Percentiles rank a stretch among this genome's conserved stretches.
Conservation (phyloP, 2,329 filamentous ascomycete species). For the Setomelanomma holmii region DNA sequence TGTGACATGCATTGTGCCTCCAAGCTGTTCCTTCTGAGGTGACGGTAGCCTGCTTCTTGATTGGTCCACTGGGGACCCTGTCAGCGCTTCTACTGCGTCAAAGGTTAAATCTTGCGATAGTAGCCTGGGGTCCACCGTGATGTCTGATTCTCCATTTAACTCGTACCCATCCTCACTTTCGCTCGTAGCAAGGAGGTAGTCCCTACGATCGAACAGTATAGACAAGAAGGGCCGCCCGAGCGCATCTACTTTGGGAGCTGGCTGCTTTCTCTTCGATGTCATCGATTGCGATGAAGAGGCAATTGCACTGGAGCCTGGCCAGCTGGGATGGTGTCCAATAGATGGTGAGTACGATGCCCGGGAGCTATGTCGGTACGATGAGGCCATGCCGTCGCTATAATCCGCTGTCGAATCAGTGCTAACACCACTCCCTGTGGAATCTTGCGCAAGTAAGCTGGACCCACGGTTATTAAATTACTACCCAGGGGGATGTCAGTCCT, state of each 20-base stretch:
- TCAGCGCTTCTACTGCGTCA: conserved; percentile 1
- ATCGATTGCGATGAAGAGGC: conserved; percentile 8
- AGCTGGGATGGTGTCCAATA: conserved; percentile 10
- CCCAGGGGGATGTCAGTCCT: conserved; percentile 2
- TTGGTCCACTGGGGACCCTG: conserved; percentile 14
- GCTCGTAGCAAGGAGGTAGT: conserved; percentile 21
- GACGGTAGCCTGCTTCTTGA: conserved; percentile 12
- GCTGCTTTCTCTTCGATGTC: conserved; percentile 15
- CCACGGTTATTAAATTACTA: conserved; percentile 17
- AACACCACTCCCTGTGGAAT: conserved; percentile 19
- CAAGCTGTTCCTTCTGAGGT: conserved; percentile 5
- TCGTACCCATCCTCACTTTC: conserved; percentile 21
- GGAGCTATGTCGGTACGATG: conserved; percentile 13
- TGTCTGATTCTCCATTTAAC: conserved; percentile 5
- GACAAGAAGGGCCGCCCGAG: conserved; percentile 16
- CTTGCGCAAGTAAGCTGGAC: conserved; percentile 26
- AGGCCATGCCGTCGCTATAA: conserved; percentile 8
- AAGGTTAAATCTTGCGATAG: conserved; percentile 1
- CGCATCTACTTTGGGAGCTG: background rate
- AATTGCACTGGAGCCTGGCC: conserved; percentile 7
- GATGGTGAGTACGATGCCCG: conserved; percentile 15
- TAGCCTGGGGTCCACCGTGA: conserved; percentile 21
- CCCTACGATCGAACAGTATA: conserved; percentile 27
- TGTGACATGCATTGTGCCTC: conserved; percentile 16
- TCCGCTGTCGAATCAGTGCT: conserved; percentile 19